phyloP scores from a whole-genome alignment of 345 rosid genomes.

The Euclidium syriacum region DNA sequence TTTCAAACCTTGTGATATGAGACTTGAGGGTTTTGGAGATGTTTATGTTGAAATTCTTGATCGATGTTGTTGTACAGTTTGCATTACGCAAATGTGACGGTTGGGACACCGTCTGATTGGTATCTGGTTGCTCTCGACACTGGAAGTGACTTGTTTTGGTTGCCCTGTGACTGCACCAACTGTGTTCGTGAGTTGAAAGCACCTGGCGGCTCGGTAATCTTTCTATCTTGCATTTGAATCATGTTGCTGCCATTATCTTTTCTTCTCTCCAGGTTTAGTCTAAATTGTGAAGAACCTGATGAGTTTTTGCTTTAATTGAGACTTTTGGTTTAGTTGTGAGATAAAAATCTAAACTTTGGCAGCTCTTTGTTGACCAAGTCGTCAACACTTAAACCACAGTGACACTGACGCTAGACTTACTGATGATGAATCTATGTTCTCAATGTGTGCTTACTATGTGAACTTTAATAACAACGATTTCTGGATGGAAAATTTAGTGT shows the following conservation, averaged over 20 bases:
- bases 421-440: background rate
- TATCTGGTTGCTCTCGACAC: conserved; percentile 90
- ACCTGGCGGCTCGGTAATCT: conserved; percentile 40
- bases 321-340: background rate
- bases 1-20: background rate
- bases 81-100: conserved; percentile 73
- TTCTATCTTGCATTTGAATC: background rate
- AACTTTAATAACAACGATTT: background rate
- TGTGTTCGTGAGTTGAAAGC: conserved; percentile 44
- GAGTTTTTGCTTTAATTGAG: background rate
- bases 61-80: conserved; percentile 47
- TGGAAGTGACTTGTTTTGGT: conserved; percentile 93
- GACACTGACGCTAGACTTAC: background rate
- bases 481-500: background rate
- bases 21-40: background rate
- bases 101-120: conserved; percentile 69
- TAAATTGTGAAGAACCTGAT: background rate
- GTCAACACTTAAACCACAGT: background rate
- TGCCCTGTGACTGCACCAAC: conserved; percentile 76
- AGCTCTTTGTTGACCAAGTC: conserved; percentile 11
- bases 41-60: background rate
- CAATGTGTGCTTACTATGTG: background rate
- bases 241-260: background rate
- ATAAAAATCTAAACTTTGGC: background rate
- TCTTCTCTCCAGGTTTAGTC: background rate